Conservation (phyloP, 345 rosid genomes). For the Xanthoceras sorbifolium region DNA sequence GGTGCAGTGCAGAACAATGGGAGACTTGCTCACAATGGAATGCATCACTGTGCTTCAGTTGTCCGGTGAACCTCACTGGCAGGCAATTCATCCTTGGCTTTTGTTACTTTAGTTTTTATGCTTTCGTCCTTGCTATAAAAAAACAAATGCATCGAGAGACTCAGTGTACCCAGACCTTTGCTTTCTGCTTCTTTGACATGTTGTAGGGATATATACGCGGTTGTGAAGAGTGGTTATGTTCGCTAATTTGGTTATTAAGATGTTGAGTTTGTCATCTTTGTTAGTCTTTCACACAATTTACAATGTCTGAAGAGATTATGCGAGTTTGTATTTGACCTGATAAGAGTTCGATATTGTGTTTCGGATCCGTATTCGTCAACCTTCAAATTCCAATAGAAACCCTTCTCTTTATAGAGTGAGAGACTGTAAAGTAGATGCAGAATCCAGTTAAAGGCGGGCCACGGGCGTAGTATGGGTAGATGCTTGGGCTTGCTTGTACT, state of each 20-base stretch:
- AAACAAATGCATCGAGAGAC: background rate
- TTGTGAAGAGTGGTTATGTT: background rate
- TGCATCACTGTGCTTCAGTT: slow-evolving; percentile 32
- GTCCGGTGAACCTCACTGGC: slow-evolving; percentile 35
- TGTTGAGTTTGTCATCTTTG: background rate
- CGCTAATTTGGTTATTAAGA: background rate
- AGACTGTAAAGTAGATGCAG: too few species aligned
- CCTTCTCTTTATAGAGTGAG: too few species aligned
- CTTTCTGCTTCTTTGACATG: background rate
- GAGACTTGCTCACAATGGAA: slow-evolving; percentile 17
- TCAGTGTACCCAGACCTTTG: background rate
- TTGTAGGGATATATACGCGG: background rate
- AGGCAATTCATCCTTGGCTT: slow-evolving; percentile 84
- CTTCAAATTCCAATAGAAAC: too few species aligned
- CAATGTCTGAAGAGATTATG: background rate
- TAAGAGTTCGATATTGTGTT: background rate
- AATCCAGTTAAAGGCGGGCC: too few species aligned
- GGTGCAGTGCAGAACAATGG: slow-evolving; percentile 24
- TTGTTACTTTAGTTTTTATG: slow-evolving; percentile 11
- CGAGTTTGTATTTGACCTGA: background rate
- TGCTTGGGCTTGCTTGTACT: too few species aligned
- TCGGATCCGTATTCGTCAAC: too few species aligned
- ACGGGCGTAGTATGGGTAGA: too few species aligned
- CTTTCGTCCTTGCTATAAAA: background rate
- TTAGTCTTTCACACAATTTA: background rate